Conservation (phyloP, 2,329 filamentous ascomycete species). For the Cercospora sojina region DNA sequence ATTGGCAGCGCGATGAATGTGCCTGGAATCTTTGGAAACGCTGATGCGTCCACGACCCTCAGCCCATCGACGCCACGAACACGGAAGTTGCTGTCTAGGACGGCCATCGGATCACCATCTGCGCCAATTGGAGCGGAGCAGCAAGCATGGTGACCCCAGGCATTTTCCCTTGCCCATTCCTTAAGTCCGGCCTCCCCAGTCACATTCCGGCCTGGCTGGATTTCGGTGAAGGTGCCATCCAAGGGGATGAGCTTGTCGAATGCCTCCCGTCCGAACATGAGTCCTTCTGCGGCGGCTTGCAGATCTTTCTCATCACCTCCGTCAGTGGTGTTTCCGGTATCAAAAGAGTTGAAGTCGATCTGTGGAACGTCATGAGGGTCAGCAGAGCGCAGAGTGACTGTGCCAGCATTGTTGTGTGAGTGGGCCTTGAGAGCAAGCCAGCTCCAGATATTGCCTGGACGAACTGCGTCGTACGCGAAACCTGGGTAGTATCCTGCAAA, state of each 20-base stretch:
- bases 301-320: conserved; percentile 43
- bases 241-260: conserved; percentile 42
- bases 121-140: conserved; percentile 58
- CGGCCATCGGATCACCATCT: conserved; percentile 54
- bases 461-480: conserved; percentile 49
- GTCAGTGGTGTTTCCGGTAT: conserved; percentile 50
- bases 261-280: conserved; percentile 50
- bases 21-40: conserved; percentile 58
- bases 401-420: conserved; percentile 61
- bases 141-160: conserved; percentile 60
- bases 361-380: conserved; percentile 64
- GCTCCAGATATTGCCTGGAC: conserved; percentile 47
- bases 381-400: conserved; percentile 59
- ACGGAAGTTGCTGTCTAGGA: conserved; percentile 57
- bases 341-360: conserved; percentile 63
- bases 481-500: conserved; percentile 58
- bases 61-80: conserved; percentile 57
- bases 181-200: conserved; percentile 47
- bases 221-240: conserved; percentile 46
- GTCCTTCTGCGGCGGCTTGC: conserved; percentile 55
- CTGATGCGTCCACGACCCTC: conserved; percentile 62
- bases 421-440: conserved; percentile 62
- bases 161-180: conserved; percentile 51
- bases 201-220: conserved; percentile 46
- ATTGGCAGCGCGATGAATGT: conserved; percentile 53